Conservation (phyloP, 331 rosid genomes). For the Pyracantha coccinea region DNA sequence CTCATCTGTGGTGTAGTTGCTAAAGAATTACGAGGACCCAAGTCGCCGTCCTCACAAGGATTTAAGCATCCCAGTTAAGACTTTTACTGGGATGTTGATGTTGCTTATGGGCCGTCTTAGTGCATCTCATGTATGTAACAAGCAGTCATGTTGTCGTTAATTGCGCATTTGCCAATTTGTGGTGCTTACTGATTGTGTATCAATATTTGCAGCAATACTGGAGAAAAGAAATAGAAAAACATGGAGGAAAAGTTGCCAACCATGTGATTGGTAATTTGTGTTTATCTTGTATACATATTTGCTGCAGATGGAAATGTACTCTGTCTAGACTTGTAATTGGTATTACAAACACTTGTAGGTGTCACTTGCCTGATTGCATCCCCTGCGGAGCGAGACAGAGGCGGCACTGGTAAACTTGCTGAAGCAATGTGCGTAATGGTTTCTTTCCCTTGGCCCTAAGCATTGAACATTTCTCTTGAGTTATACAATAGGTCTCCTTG, state of each 20-base stretch:
- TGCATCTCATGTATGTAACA: constrained; percentile 51
- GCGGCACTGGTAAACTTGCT: constrained; percentile 70
- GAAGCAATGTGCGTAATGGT: constrained; percentile 60
- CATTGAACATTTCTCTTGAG: neutral
- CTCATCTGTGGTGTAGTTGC: constrained; percentile 30
- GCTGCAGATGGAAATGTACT: neutral
- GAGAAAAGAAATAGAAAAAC: constrained; percentile 63
- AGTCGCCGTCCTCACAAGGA: constrained; percentile 37
- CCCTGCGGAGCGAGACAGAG: constrained; percentile 65
- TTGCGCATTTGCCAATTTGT: neutral
- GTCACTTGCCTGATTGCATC: constrained; percentile 67
- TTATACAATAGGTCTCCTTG: neutral
- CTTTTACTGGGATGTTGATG: constrained; percentile 62
- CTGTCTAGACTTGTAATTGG: neutral
- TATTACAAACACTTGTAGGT: constrained; percentile 34
- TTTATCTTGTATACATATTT: neutral
- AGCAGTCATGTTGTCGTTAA: neutral
- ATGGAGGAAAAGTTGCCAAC: constrained; percentile 68
- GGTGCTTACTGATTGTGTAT: neutral
- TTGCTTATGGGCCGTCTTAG: constrained; percentile 74
- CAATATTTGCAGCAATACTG: constrained; percentile 46
- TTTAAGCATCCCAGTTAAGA: constrained; percentile 43
- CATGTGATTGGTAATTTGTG: constrained; percentile 53
- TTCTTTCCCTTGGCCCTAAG: neutral
- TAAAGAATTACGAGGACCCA: constrained; percentile 59